A percentile compares a stretch with the other conserved stretches of the same genome.
phyloP scores from a whole-genome alignment of 1,284 basidiomycete genomes.

The Xerocomus cyaneibrunnescens region DNA sequence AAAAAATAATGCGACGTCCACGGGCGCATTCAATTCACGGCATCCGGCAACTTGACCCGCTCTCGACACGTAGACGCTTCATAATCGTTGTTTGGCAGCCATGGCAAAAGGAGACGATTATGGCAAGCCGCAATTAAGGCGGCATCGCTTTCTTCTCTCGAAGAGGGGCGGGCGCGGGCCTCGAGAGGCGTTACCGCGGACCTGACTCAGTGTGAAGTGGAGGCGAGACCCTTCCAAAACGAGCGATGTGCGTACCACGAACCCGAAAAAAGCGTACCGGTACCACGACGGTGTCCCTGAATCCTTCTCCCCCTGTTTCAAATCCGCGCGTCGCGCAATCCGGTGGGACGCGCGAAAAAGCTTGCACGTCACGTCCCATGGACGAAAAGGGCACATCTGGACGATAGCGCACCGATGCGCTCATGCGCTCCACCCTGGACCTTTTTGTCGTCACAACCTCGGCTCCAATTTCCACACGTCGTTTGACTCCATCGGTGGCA shows the following conservation, averaged over 20 bases:
- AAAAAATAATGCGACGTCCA: slow-evolving; percentile 5
- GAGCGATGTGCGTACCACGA: neutral
- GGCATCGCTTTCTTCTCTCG: slow-evolving; percentile 20
- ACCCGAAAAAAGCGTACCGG: neutral
- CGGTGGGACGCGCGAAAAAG: too few species aligned
- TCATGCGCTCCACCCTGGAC: neutral
- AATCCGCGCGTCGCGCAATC: neutral
- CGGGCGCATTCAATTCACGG: slow-evolving; percentile 21
- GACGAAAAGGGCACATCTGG: too few species aligned
- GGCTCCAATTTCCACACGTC: slow-evolving; percentile 4
- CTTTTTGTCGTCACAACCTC: too few species aligned
- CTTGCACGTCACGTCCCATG: too few species aligned
- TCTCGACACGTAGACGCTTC: slow-evolving; percentile 5
- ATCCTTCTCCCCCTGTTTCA: slow-evolving; percentile 14
- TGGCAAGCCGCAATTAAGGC: slow-evolving; percentile 27
- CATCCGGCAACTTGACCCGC: slow-evolving; percentile 18
- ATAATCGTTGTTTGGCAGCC: slow-evolving; percentile 11
- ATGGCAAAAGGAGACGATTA: slow-evolving; percentile 16
- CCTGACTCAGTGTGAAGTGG: neutral
- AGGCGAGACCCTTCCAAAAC: neutral
- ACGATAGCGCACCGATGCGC: too few species aligned
- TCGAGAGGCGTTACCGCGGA: slow-evolving; percentile 22
- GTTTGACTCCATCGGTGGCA: slow-evolving; percentile 8
- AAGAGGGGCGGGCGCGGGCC: neutral
- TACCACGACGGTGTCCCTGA: slow-evolving; percentile 2